Percentiles rank a stretch among this genome's conserved stretches.
phyloP scores from a whole-genome alignment of 106 monocot genomes.

The Apostasia ramifera region DNA sequence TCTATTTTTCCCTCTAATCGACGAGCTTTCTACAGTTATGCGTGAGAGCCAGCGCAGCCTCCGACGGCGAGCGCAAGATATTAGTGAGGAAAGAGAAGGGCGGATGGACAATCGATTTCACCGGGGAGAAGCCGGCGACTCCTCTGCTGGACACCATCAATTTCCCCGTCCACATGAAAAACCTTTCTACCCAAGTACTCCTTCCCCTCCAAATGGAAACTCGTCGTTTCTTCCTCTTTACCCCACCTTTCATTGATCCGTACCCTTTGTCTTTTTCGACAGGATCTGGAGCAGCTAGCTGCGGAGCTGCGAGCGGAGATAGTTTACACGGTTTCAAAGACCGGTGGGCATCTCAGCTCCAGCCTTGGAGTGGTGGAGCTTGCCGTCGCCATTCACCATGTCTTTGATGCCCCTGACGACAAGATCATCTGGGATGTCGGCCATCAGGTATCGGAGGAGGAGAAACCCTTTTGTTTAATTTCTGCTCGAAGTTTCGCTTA shows the following conservation, averaged over 20 bases:
- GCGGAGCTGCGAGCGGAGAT: constrained; percentile 74
- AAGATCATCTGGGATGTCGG: constrained; percentile 97
- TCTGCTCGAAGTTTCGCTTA: neutral
- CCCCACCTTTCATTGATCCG: neutral
- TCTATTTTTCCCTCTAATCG: neutral
- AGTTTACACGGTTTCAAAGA: constrained; percentile 58
- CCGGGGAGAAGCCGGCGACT: constrained; percentile 64
- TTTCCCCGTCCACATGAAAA: constrained; percentile 86
- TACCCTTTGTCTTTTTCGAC: neutral
- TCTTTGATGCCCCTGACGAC: constrained; percentile 74
- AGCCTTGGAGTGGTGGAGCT: constrained; percentile 89
- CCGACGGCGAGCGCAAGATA: constrained; percentile 17
- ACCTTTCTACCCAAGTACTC: constrained; percentile 45
- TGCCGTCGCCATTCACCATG: constrained; percentile 77
- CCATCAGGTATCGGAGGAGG: constrained; percentile 46
- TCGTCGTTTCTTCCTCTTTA: neutral
- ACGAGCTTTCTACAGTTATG: constrained; percentile 21
- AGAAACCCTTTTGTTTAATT: neutral
- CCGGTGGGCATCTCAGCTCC: constrained; percentile 72
- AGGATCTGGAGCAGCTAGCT: constrained; percentile 78
- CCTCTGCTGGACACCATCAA: constrained; percentile 79
- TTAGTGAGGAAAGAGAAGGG: constrained; percentile 24
- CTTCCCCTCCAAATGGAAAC: neutral
- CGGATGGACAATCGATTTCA: constrained; percentile 45
- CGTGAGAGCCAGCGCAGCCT: constrained; percentile 24